Base-by-base conservation (phyloP, 345 rosid species). In the Gossypium raimondii region DNA sequence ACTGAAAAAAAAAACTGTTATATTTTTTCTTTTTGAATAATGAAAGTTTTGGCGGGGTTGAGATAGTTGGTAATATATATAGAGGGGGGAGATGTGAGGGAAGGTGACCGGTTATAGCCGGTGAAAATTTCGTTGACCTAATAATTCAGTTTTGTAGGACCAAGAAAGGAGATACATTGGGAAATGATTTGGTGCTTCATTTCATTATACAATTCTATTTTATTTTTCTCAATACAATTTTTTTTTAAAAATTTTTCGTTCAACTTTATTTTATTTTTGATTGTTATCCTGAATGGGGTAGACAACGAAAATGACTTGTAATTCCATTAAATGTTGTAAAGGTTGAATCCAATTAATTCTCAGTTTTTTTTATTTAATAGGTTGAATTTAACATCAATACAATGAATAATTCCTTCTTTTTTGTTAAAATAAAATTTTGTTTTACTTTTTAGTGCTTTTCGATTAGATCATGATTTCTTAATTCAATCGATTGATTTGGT, bases 61-160 rank as follows among this genome's bases (percentile, higher is more conserved):
- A 29, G 38, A 0, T 50, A 41, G 0, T 43, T 65, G 44, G 22
- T 22, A 12, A 7, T 38, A 60, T 60, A 60, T 60, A 60, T 25
- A 64, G 45, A 43, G 34, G 34, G 3, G 64, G 53, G 10, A 63
- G 71, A 50, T 48, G 5, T 11, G 64, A 14, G n/a, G 16, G 22
- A 10, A 14, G 61, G 51, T 38, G 55, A 75, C 72, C 63, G 72
- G 64, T 22, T 29, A 10, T 53, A 75, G 41, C 77, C 64, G 63
- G 77, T 52, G 53, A 51, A 16, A 13, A 47, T 12, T 51, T 51
- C 24, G 16, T 50, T 63, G 77, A 63, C 60, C 10, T 48, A 1
- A 47, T 17, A 16, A 18, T 18, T 57, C 22, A 11, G 7, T 58
- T 12, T 25, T 59, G 2, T 0, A 38, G 17, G 53, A 50, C 16